phyloP scores from a whole-genome alignment of 768 basidiomycete species.

The Mycena indigotica region DNA sequence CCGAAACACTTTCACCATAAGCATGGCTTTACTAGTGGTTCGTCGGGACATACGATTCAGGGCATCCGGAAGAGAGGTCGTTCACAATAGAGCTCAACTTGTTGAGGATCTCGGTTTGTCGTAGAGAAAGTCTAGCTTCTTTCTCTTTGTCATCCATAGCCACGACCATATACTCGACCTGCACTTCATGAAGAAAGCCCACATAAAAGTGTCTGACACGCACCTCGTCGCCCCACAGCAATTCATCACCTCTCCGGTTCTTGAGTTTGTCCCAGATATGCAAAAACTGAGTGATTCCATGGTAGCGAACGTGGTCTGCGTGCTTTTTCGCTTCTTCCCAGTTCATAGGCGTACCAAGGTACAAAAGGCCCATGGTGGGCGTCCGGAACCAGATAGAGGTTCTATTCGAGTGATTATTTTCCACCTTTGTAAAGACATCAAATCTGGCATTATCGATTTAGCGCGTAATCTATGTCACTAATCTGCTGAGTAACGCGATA shows the following conservation, averaged over 20 bases:
- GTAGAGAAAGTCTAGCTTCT: slow-evolving; percentile 87
- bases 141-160: slow-evolving; percentile 76
- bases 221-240: slow-evolving; percentile 99
- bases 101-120: slow-evolving; percentile 90
- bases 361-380: slow-evolving; percentile 81
- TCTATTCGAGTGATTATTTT: slow-evolving; percentile 5
- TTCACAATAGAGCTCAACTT: slow-evolving; percentile 71
- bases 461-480: too few relatives aligned
- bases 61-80: slow-evolving; percentile 62
- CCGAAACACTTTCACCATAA: slow-evolving; percentile 50
- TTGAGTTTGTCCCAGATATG: slow-evolving; percentile 92
- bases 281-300: slow-evolving; percentile 95
- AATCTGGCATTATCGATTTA: too few relatives aligned
- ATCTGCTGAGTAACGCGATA: too few relatives aligned
- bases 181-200: slow-evolving; percentile 22
- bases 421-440: too few relatives aligned
- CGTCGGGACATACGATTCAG: slow-evolving; percentile 53
- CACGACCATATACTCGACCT: slow-evolving; percentile 98
- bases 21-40: neutral
- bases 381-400: slow-evolving; percentile 1
- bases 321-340: slow-evolving; percentile 90
- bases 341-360: slow-evolving; percentile 86
- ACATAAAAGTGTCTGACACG: slow-evolving; percentile 1
- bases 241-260: slow-evolving; percentile 85
- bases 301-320: slow-evolving; percentile 85